Evolutionary conservation across 495 filamentous ascomycete species (phyloP), one percentile per base, ranked within the genome.

Genomic region (Penicillium nucicola): DNA sequence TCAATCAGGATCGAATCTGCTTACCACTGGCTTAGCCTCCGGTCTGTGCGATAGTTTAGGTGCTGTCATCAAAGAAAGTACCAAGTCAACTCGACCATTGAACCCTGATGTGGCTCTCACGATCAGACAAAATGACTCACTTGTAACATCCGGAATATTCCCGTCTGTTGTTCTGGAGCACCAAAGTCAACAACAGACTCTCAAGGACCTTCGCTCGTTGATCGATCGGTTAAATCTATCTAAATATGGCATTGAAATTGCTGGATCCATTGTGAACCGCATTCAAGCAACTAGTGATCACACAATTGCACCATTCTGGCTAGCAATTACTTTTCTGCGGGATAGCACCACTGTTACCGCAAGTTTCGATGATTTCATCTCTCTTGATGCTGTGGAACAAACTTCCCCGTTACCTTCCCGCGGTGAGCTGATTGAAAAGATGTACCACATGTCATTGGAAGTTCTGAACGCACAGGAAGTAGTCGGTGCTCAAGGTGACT

Each of bases 231-330:
- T 80, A 10, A 72, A 73, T 43, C 7, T 56, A 7, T 75, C 72
- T 0, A 65, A 71, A 14, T 71, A 67, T 39, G 68, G 69, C 5
- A 68, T 54, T 42, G 65, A 67, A 15, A 71, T 77, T 6, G 84
- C 83, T 15, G 68, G 77, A 14, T 69, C 79, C 3, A 77, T 89
- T 60, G 70, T 88, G 25, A 77, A 77, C 18, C 76, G 81, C 30
- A 64, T 87, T 20, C 76, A 80, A 47, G 71, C 75, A 41, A 72
- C 75, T 9, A 82, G 81, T 4, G 65, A 76, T 14, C 73, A 79
- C 10, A 74, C 80, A 36, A 55, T 93, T 30, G 82, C 89, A 13
- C 84, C 84, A 11, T 83, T 92, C 59, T 98, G 95, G 95, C 74
- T 97, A 9, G 77, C 86, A 1, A 79, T 90, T 46, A 83, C 86